Percentiles rank a stretch among this genome's conserved stretches.
These are phyloP conservation scores for Trametes maxima DNA, from an alignment of 768 basidiomycete species.

Conservation along the genomic window DNA sequence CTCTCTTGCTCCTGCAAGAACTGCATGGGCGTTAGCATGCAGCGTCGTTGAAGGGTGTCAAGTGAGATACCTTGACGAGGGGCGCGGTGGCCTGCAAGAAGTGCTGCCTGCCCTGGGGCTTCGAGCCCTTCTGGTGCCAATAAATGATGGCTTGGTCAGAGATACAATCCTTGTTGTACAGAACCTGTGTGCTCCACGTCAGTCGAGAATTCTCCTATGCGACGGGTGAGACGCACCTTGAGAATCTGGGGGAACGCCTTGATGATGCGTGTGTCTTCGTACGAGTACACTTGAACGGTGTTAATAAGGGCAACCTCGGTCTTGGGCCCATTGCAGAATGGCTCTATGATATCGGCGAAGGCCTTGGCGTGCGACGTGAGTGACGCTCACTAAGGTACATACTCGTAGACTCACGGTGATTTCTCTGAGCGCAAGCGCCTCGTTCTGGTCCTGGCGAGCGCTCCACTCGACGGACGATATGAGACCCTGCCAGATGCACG, in stretches of 20 bases:
- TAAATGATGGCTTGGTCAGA: constrained; percentile 97
- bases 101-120: constrained; percentile 92
- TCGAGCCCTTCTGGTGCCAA: constrained; percentile 97
- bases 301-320: constrained; percentile 95
- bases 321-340: constrained; percentile 87
- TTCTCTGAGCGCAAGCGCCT: constrained; percentile 85
- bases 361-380: constrained; percentile 50
- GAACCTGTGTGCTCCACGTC: constrained; percentile 51
- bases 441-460: constrained; percentile 89
- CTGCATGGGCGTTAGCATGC: constrained; percentile 40
- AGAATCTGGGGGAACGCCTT: constrained; percentile 95
- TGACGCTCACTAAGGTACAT: neutral
- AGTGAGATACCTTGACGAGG: constrained; percentile 75
- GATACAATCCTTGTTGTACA: constrained; percentile 95
- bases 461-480: constrained; percentile 88
- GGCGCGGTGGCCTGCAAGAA: constrained; percentile 88
- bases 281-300: constrained; percentile 92
- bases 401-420: constrained; percentile 61
- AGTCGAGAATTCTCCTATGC: neutral
- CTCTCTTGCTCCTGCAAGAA: constrained; percentile 90
- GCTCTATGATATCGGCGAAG: constrained; percentile 81
- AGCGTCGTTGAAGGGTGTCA: neutral
- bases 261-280: constrained; percentile 94
- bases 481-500: constrained; percentile 91
- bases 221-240: constrained; percentile 54